Evolutionary conservation across 116 monocot genomes (phyloP).

Genomic region (Posidonia oceanica): DNA sequence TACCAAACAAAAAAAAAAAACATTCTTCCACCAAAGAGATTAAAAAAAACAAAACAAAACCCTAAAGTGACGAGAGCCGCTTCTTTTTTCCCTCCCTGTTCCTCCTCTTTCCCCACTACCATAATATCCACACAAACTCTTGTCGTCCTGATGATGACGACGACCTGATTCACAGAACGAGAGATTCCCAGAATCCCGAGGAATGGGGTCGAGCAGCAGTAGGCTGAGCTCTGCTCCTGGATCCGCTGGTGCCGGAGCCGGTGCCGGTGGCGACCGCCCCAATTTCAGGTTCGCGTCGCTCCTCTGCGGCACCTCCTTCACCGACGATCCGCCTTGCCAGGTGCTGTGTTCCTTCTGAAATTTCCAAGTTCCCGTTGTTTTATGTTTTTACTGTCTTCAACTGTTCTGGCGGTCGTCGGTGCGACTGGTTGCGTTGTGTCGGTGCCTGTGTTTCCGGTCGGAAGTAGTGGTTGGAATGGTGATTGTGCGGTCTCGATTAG

Average conservation of each 20-base stretch:
- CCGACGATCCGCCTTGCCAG: constrained; percentile 9
- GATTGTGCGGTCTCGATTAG: background rate
- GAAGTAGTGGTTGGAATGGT: background rate
- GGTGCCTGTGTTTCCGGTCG: background rate
- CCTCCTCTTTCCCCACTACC: no score
- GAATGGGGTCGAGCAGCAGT: constrained; percentile 18
- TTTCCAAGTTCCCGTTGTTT: background rate
- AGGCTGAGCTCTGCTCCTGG: constrained; percentile 2
- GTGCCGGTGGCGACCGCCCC: constrained; percentile 5
- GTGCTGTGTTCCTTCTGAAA: background rate
- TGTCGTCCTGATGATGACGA: background rate
- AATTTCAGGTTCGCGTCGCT: constrained; percentile 12
- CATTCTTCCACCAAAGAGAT: no score
- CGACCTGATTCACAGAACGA: background rate
- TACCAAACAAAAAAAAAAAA: no score
- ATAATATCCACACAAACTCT: background rate
- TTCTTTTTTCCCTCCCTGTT: background rate
- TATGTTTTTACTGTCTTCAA: background rate
- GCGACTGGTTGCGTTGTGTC: background rate
- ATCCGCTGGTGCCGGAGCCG: background rate
- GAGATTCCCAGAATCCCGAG: background rate
- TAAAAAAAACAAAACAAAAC: no score
- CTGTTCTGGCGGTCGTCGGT: background rate
- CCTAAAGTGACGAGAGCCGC: no score
- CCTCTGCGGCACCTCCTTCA: constrained; percentile 19